phyloP scores from a whole-genome alignment of 2,329 filamentous ascomycete species.

The Plectosphaerella sp. region DNA sequence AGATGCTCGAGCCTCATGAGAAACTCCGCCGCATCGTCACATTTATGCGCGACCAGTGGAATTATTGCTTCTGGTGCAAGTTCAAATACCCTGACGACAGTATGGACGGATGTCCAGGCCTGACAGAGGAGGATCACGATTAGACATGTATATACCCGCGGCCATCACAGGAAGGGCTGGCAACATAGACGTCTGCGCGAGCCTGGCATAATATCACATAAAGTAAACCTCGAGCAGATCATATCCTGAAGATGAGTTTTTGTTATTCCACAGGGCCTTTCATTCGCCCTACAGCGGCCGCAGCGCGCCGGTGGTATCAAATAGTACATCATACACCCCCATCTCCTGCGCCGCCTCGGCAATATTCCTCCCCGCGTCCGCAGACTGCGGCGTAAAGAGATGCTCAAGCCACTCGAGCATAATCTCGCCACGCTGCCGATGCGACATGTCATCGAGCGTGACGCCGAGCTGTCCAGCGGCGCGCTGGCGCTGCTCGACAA shows the following conservation, averaged over 20 bases:
- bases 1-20: constrained; percentile 62
- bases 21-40: constrained; percentile 61
- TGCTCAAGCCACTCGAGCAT: constrained; percentile 38
- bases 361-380: constrained; percentile 18
- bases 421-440: constrained; percentile 28
- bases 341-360: constrained; percentile 33
- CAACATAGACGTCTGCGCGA: no score
- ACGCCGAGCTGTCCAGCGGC: constrained; percentile 18
- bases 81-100: constrained; percentile 65
- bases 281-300: no score
- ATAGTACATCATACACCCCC: constrained; percentile 31
- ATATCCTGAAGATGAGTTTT: no score
- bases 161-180: no score
- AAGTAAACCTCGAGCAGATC: no score
- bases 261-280: no score
- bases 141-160: constrained; percentile 15
- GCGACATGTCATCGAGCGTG: constrained; percentile 29
- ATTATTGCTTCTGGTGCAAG: constrained; percentile 98
- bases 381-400: constrained; percentile 26
- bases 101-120: constrained; percentile 86
- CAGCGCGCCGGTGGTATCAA: not conserved
- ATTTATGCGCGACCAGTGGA: constrained; percentile 65
- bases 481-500: constrained; percentile 13
- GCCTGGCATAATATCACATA: no score
- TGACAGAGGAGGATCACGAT: constrained; percentile 79